Evolutionary conservation across 1,139 yeast genomes (phyloP).

Genomic region (Geotrichum candidum): DNA sequence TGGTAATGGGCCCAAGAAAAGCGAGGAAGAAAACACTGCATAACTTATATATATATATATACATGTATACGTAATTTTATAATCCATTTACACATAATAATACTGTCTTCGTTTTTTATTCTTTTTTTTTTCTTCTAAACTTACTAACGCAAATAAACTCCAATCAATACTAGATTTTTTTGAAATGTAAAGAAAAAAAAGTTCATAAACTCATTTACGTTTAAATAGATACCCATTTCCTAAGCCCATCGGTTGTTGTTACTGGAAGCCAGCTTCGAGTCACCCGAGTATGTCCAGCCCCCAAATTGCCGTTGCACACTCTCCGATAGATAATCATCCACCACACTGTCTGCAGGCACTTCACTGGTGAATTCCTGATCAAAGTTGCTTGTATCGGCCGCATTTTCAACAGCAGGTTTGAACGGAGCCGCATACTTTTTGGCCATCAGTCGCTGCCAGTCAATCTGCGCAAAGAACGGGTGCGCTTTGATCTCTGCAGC

Average conservation of each 20-base stretch:
- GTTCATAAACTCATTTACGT: background rate
- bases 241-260: background rate
- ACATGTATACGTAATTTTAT: background rate
- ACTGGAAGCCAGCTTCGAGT: conserved; percentile 14
- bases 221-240: background rate
- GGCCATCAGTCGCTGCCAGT: conserved; percentile 77
- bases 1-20: conserved; percentile 17
- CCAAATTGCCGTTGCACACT: conserved; percentile 95
- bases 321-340: conserved; percentile 72
- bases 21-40: background rate
- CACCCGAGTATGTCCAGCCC: conserved; percentile 90
- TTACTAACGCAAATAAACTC: no score
- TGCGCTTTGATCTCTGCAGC: conserved; percentile 82
- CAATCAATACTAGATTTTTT: background rate
- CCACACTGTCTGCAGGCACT: conserved; percentile 92
- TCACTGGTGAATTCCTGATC: conserved; percentile 91
- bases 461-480: conserved; percentile 82
- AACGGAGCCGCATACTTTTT: conserved; percentile 94
- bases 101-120: background rate
- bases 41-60: background rate
- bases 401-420: conserved; percentile 84
- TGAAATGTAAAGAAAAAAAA: background rate
- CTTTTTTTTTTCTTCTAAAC: no score
- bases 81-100: background rate
- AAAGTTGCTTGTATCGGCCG: conserved; percentile 86